Percentiles rank a stretch among this genome's conserved stretches.
Conservation (phyloP, 805 yeast species). For the Candida piceae region DNA sequence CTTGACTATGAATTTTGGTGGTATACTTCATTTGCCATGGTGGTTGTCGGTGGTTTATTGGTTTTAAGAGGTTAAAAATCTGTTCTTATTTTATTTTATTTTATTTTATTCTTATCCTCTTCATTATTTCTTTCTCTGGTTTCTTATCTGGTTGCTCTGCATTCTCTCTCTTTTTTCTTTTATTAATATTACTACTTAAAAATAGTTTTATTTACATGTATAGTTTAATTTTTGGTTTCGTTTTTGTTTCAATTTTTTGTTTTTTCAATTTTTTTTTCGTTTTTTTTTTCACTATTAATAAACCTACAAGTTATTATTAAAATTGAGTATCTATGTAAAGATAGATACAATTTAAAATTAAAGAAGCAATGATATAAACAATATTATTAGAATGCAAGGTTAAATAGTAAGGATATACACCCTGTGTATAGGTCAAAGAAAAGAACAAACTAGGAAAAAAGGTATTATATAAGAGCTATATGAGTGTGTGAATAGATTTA, state of each 20-base stretch:
- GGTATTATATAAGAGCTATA: no score
- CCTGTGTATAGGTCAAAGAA: background rate
- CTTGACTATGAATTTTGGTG: slow-evolving; percentile 47
- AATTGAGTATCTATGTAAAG: no score
- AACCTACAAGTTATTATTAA: no score
- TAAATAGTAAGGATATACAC: no score
- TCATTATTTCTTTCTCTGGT: background rate
- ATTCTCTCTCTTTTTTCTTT: no score
- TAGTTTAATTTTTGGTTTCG: no score
- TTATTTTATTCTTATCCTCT: background rate
- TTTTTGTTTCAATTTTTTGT: background rate
- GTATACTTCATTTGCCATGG: slow-evolving; percentile 48
- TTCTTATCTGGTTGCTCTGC: background rate
- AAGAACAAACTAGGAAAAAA: background rate
- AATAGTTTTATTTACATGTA: no score
- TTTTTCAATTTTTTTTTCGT: background rate
- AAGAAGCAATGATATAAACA: background rate
- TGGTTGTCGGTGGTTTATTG: slow-evolving; percentile 28
- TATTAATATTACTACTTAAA: no score
- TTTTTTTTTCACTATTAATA: no score
- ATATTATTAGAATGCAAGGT: background rate
- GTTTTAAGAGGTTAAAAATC: slow-evolving; percentile 17
- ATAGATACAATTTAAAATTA: no score
- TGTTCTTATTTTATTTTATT: background rate
- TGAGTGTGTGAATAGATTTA: no score